Base-by-base conservation (phyloP, 78 protist genomes). In the Fonticula alba region DNA sequence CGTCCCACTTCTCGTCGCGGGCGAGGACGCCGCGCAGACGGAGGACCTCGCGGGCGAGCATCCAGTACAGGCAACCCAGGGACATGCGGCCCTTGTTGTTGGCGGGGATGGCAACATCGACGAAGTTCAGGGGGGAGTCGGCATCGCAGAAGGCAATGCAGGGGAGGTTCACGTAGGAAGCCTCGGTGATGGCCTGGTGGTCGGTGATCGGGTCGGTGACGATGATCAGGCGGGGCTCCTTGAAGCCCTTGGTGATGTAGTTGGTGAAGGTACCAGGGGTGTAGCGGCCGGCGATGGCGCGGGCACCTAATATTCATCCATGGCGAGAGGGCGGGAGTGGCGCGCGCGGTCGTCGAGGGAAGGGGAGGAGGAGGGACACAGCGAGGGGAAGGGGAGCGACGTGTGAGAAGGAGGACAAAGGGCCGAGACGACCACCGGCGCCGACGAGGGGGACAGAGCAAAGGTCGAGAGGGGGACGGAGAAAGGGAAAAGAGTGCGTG, bases 231-330 rank as follows among this genome's bases (percentile, higher is more conserved):
- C 98, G 89, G 69, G 98, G 98, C 89, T 97, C 98, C 66, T 70
- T 62, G 96, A 90, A 97, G 55, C 81, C 82, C 46, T 71, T 75
- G 82, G 82, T 89, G 96, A 83, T 87, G 82, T 91, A 95, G 82
- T 96, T 96, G 77, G 99, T 96, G 84, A 96, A 94, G 74, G 93
- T 84, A 67, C 99, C 99, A 64, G 99, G 99, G 71, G 94, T 92
- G 95, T 71, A 97, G 68, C 98, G 87, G 59, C 96, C 94, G 61
- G 93, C 92, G 66, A 91, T 61, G 68, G 92, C 75, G 36, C 73
- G 52, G 59, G 96, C 87, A 64, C 89, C n/a, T n/a, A n/a, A n/a
- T n/a, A n/a, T n/a, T n/a, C n/a, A n/a, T n/a, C n/a, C n/a, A n/a
- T 86, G 14, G 82, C 69, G 50, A n/a, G n/a, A n/a, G n/a, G n/a